phyloP scores from a whole-genome alignment of 2,329 filamentous ascomycete species.

The Magnaporthiopsis poae region DNA sequence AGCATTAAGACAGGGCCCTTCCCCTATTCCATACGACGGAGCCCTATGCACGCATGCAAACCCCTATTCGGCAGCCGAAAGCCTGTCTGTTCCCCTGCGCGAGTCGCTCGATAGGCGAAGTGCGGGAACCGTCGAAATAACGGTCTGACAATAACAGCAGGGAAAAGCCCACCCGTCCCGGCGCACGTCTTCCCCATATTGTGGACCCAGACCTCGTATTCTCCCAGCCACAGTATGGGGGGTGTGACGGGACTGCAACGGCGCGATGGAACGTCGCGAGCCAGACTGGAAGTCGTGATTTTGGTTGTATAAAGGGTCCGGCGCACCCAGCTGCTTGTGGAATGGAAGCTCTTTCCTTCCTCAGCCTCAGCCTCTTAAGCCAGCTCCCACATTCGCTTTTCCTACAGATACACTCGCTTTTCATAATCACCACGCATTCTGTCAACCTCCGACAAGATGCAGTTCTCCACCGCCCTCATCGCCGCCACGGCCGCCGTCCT shows the following conservation, averaged over 20 bases:
- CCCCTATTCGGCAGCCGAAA: no score
- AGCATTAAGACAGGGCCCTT: no score
- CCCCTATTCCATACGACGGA: no score
- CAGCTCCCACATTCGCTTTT: background rate
- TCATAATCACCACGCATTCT: background rate
- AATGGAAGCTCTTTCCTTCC: background rate
- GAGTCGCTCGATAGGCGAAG: no score
- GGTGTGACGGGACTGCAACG: background rate
- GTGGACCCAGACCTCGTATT: background rate
- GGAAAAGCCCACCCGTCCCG: no score
- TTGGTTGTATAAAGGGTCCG: background rate
- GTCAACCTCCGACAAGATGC: background rate
- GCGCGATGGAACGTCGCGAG: no score
- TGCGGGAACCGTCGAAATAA: no score
- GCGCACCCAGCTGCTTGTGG: background rate
- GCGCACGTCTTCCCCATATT: background rate
- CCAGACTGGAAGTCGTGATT: no score
- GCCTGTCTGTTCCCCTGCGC: no score
- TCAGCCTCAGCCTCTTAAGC: background rate
- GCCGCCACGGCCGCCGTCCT: conserved; percentile 2
- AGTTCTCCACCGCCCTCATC: conserved; percentile 1
- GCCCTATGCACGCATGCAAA: no score
- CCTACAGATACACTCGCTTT: background rate
- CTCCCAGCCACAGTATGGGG: no score
- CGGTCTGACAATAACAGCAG: no score